Evolutionary conservation across 1,284 basidiomycete genomes (phyloP), one percentile per base, ranked within the genome.

Genomic region (Baeospora myosura): DNA sequence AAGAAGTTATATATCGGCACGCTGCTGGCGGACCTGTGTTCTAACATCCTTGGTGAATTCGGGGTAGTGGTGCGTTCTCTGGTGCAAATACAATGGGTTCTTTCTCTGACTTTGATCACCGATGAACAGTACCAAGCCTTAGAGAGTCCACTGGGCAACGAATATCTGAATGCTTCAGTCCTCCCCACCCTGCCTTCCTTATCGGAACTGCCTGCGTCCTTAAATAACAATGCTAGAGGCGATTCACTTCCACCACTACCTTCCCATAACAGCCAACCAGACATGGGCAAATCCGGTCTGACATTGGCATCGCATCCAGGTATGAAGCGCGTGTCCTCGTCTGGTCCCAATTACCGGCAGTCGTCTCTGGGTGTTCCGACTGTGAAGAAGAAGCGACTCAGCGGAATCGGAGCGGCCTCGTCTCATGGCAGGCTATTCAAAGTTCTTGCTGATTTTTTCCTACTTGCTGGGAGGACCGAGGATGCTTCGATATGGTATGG

Each of bases 401-500:
- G 72, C 47, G 66, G 69, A 12, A 73, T 85, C 40, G 81, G 80
- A 22, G 73, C 74, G 14, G 69, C 76, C n/a, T 83, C 81, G 3
- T 81, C 82, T 4, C 82, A 82, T 58, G 88, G 81, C 23, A 67
- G 92, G 43, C 68, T 94, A 33, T 84, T 81, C 61, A 96, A 94
- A 63, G 72, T 93, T 12, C 71, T 90, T n/a, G 93, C 81, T 0
- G 91, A 95, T 60, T 74, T 95, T 51, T 92, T 88, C 61, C 64
- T 95, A 20, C 66, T 96, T 16, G 76, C 88, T 6, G 93, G 93
- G 12, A 71, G 87, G 51, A 76, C 78, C 32, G 75, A 78, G 39
- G 91, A 96, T 58, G 87, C 92, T 0, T 68, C 73, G 38, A 71
- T 84, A 47, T 90, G 86, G 87, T 90, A 60, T 47, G 74, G 55